Conservation (phyloP, 2,329 filamentous ascomycete genomes). For the Phyllosticta citriasiana region DNA sequence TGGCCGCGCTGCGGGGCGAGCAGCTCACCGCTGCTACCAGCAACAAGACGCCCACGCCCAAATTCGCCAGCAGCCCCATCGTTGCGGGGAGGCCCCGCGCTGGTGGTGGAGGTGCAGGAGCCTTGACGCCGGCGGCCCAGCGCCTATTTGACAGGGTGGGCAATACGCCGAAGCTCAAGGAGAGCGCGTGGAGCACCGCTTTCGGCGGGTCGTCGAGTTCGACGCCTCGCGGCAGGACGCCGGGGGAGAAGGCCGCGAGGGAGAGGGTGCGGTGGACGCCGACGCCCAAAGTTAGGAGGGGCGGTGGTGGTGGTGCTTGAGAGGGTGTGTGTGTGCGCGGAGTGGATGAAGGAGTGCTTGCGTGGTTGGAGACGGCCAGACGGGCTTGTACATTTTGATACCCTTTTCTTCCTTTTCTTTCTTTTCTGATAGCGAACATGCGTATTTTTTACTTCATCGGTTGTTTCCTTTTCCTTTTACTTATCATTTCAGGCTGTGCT, state of each 20-base stretch:
- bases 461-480: too few relatives aligned
- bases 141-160: conserved; percentile 27
- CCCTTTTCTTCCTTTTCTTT: too few relatives aligned
- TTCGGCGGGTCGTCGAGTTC: conserved; percentile 22
- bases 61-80: conserved; percentile 47
- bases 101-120: conserved; percentile 15
- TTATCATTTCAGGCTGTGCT: too few relatives aligned
- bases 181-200: conserved; percentile 23
- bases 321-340: too few relatives aligned
- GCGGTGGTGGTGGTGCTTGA: background rate
- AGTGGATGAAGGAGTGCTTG: too few relatives aligned
- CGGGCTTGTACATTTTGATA: too few relatives aligned
- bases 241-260: conserved; percentile 9
- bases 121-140: conserved; percentile 42
- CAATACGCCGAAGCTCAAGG: conserved; percentile 22
- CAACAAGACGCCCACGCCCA: conserved; percentile 50
- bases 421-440: too few relatives aligned
- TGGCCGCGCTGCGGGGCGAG: background rate
- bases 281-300: conserved; percentile 18
- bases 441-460: too few relatives aligned
- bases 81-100: conserved; percentile 36
- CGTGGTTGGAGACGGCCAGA: too few relatives aligned
- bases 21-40: background rate
- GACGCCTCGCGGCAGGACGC: background rate
- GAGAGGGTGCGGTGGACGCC: conserved; percentile 20